phyloP scores from a whole-genome alignment of 495 filamentous ascomycete genomes.

The Symbiotaphrina buchneri region DNA sequence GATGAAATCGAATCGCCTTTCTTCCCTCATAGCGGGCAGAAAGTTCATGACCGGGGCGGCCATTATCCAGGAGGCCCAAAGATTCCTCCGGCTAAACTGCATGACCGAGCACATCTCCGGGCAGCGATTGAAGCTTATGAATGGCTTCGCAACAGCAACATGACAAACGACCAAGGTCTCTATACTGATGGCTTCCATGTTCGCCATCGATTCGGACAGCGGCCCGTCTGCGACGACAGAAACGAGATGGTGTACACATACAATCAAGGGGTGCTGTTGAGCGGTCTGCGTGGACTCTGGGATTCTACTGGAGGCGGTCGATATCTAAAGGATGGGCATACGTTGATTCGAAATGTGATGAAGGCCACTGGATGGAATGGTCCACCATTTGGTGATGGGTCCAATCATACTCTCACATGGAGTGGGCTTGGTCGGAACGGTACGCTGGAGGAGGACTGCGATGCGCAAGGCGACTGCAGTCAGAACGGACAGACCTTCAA shows the following conservation, averaged over 20 bases:
- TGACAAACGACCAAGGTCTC: constrained; percentile 61
- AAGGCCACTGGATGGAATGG: constrained; percentile 47
- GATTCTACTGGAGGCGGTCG: constrained; percentile 35
- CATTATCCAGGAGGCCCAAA: constrained; percentile 1
- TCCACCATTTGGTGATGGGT: constrained; percentile 3
- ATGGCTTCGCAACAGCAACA: constrained; percentile 59
- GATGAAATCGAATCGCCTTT: constrained; percentile 55
- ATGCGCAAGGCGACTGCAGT: constrained; percentile 47
- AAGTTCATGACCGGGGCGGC: neutral
- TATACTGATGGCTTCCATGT: constrained; percentile 89
- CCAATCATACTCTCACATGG: constrained; percentile 25
- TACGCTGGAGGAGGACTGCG: constrained; percentile 70
- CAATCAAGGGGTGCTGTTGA: constrained; percentile 88
- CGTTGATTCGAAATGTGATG: constrained; percentile 46
- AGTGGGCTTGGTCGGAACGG: constrained; percentile 54
- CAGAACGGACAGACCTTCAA: constrained; percentile 91
- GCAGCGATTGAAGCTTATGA: constrained; percentile 57
- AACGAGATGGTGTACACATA: constrained; percentile 89
- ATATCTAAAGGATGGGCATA: constrained; percentile 65
- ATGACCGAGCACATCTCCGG: constrained; percentile 40
- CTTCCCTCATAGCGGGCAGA: constrained; percentile 6
- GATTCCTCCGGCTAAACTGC: constrained; percentile 16
- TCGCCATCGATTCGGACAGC: constrained; percentile 35
- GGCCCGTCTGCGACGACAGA: constrained; percentile 43
- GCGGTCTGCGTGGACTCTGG: constrained; percentile 63